phyloP scores from a whole-genome alignment of 306 rosid species.

The Quercus glauca region DNA sequence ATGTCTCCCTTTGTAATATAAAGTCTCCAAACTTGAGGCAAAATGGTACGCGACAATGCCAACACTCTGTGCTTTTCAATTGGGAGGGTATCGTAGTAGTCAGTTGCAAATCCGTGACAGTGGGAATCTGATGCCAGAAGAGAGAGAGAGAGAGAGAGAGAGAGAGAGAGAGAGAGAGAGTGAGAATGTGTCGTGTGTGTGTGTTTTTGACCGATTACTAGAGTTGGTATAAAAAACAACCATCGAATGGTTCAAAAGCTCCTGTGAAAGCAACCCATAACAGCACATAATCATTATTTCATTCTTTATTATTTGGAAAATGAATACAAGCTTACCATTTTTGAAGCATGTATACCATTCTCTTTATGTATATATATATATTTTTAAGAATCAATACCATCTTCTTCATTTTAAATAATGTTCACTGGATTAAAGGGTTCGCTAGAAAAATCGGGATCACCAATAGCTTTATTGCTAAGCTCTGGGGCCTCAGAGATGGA shows the following conservation, averaged over 20 bases:
- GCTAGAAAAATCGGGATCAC: no score
- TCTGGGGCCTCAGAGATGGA: no score
- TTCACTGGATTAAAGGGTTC: no score
- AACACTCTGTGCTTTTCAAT: slow-evolving; percentile 24
- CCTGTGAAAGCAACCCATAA: slow-evolving; percentile 39
- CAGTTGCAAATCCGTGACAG: slow-evolving; percentile 38
- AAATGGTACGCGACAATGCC: slow-evolving; percentile 41
- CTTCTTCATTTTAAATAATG: no score
- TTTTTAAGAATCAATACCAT: no score
- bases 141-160: slow-evolving; percentile 16
- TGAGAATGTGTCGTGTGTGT: background rate
- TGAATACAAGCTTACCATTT: background rate
- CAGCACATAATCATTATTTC: slow-evolving; percentile 22
- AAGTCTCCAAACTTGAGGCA: slow-evolving; percentile 27
- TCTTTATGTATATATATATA: no score
- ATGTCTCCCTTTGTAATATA: background rate
- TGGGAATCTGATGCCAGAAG: slow-evolving; percentile 29
- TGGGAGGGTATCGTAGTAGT: slow-evolving; percentile 24
- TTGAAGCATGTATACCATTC: background rate
- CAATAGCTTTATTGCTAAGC: no score
- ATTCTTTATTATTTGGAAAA: background rate
- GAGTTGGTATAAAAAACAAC: slow-evolving; percentile 10
- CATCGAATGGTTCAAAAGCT: slow-evolving; percentile 22
- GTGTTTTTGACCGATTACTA: slow-evolving; percentile 38
- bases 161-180: background rate